phyloP scores from a whole-genome alignment of 352 stramenopile genomes.

The Phytophthora uliginosa region DNA sequence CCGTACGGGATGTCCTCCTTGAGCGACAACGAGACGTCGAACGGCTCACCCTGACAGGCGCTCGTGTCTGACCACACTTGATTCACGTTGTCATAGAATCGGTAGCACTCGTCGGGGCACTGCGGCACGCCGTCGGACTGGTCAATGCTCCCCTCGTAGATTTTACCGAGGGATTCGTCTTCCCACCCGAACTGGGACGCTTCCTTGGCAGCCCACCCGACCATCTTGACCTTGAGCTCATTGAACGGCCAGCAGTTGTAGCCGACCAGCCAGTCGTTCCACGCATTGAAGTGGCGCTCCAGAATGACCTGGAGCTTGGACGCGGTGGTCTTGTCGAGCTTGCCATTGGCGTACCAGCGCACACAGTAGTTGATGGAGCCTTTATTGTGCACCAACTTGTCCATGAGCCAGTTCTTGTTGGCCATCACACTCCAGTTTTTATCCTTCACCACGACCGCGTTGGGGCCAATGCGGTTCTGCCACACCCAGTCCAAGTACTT shows the following conservation, averaged over 20 bases:
- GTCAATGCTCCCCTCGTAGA: constrained; percentile 19
- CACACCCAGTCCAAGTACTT: constrained; percentile 30
- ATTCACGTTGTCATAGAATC: constrained; percentile 28
- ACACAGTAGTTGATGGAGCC: constrained; percentile 38
- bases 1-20: constrained; percentile 32
- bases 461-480: constrained; percentile 25
- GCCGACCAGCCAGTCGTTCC: constrained; percentile 34
- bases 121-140: constrained; percentile 6
- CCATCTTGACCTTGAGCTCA: constrained; percentile 32
- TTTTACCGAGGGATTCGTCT: constrained; percentile 17
- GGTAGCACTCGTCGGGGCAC: constrained; percentile 26
- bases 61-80: constrained; percentile 34
- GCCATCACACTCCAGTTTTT: constrained; percentile 33
- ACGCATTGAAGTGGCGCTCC: constrained; percentile 32
- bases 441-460: constrained; percentile 1
- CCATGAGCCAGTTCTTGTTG: constrained; percentile 37
- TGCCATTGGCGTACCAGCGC: constrained; percentile 19
- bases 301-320: constrained; percentile 19
- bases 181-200: constrained; percentile 28
- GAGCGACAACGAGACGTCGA: constrained; percentile 36
- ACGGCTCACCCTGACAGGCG: constrained; percentile 26
- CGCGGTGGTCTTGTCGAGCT: constrained; percentile 6
- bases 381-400: constrained; percentile 31
- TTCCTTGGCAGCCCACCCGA: constrained; percentile 32
- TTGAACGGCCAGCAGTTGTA: constrained; percentile 39